A percentile compares a stretch with the other conserved stretches of the same genome.
These are phyloP conservation scores for Ophiostoma australiae DNA, from an alignment of 2,329 filamentous ascomycete genomes.

Conservation along the genomic window DNA sequence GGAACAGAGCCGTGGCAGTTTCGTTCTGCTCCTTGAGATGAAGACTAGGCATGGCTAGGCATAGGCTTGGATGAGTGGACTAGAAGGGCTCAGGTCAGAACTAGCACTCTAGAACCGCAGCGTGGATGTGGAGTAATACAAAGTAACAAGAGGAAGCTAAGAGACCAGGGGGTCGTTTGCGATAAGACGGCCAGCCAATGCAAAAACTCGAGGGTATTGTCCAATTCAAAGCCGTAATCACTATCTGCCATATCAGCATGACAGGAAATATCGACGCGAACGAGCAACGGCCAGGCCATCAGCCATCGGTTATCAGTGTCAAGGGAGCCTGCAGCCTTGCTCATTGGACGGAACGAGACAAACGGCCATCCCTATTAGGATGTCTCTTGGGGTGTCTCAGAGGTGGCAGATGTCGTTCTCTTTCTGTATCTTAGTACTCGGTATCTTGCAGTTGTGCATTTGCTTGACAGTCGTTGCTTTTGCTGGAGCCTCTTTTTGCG, in stretches of 20 bases:
- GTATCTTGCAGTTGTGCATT: neutral
- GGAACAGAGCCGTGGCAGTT: neutral
- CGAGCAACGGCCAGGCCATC: neutral
- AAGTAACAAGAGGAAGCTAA: neutral
- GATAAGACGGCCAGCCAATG: slow-evolving; percentile 18
- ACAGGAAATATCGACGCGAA: neutral
- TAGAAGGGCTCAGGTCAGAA: neutral
- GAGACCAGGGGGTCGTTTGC: neutral
- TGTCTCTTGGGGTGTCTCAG: neutral
- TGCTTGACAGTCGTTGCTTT: neutral
- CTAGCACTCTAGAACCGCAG: neutral
- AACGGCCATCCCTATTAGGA: neutral
- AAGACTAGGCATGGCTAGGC: neutral
- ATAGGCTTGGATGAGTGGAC: neutral
- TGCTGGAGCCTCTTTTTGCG: neutral
- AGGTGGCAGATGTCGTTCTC: neutral
- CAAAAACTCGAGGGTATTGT: slow-evolving; percentile 19
- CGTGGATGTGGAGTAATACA: neutral
- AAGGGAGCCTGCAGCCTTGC: slow-evolving; percentile 19
- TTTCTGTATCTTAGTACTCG: neutral
- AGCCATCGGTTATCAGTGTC: slow-evolving; percentile 10
- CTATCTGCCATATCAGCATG: neutral
- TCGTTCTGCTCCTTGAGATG: neutral
- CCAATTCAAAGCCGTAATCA: slow-evolving; percentile 27
- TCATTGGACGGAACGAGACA: slow-evolving; percentile 24